Percentiles rank a stretch among this genome's conserved stretches.
These are phyloP conservation scores for Cetradonia linearis DNA, from an alignment of 495 filamentous ascomycete species.

Conservation along the genomic window DNA sequence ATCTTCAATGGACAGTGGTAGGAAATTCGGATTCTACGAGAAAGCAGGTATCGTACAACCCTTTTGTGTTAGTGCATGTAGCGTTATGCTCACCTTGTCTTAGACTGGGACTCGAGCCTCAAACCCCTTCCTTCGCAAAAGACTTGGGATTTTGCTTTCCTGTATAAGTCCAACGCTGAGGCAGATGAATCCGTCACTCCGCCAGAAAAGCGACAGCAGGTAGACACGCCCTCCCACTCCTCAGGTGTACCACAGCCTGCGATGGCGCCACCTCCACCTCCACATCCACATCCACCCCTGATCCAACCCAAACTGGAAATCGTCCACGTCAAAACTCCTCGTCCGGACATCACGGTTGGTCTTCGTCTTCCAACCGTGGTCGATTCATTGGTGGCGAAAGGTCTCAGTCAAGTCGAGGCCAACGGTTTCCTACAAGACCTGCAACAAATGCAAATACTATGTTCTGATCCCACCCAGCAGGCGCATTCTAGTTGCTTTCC, in stretches of 20 bases:
- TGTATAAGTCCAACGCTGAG: not conserved
- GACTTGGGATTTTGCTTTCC: not conserved
- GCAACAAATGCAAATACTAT: constrained; percentile 1
- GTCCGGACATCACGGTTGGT: not conserved
- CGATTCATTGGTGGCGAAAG: not conserved
- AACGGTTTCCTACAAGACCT: constrained; percentile 2
- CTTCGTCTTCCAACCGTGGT: not conserved
- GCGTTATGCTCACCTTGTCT: constrained; percentile 6
- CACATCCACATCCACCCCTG: not conserved
- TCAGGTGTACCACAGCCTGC: not conserved
- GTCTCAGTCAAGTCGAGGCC: not conserved
- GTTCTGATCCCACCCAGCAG: constrained; percentile 7
- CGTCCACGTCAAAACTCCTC: not conserved
- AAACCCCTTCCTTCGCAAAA: constrained; percentile 14
- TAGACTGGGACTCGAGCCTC: constrained; percentile 19
- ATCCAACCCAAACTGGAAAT: not conserved
- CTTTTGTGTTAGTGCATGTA: too few relatives aligned
- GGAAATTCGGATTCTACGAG: constrained; percentile 8
- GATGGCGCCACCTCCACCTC: not conserved
- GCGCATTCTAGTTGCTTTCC: constrained; percentile 11
- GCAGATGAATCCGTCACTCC: not conserved
- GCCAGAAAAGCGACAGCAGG: constrained; percentile 11
- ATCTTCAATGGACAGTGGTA: constrained; percentile 5
- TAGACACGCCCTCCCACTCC: not conserved
- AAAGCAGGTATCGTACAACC: constrained; percentile 16